These are phyloP conservation scores for Cenchrus americanus DNA, from an alignment of 176 grass and related monocot species.

Conservation along the genomic window DNA sequence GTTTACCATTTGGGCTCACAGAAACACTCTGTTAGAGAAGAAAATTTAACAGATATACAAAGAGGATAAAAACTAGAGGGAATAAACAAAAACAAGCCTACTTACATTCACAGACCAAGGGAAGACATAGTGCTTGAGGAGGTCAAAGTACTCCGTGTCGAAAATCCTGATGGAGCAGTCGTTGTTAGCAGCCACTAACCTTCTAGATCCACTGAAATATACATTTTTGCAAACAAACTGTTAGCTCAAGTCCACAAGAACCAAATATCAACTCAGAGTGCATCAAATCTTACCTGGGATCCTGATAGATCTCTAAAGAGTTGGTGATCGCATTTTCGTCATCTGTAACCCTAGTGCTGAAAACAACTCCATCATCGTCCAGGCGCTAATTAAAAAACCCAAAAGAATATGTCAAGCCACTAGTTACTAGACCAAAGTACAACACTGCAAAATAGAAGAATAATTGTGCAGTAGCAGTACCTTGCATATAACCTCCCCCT, in stretches of 20 bases:
- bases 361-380: constrained; percentile 74
- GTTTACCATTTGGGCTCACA: constrained; percentile 76
- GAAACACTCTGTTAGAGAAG: constrained; percentile 61
- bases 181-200: constrained; percentile 75
- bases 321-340: constrained; percentile 93
- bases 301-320: constrained; percentile 76
- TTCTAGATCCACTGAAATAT: constrained; percentile 67
- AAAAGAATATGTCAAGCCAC: constrained; percentile 3
- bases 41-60: neutral
- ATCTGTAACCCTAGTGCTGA: constrained; percentile 85
- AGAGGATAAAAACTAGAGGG: neutral
- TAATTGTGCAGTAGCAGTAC: constrained; percentile 40
- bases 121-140: constrained; percentile 59
- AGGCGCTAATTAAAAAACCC: constrained; percentile 50
- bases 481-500: constrained; percentile 96
- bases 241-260: neutral
- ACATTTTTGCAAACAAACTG: constrained; percentile 27
- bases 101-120: constrained; percentile 95
- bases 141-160: constrained; percentile 65
- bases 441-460: neutral
- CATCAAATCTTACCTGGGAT: constrained; percentile 59
- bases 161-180: constrained; percentile 83
- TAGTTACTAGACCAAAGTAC: constrained; percentile 10
- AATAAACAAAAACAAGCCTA: constrained; percentile 24
- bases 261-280: constrained; percentile 3